Base-by-base conservation (phyloP, 768 basidiomycete species). In the Wakefieldia striispora region DNA sequence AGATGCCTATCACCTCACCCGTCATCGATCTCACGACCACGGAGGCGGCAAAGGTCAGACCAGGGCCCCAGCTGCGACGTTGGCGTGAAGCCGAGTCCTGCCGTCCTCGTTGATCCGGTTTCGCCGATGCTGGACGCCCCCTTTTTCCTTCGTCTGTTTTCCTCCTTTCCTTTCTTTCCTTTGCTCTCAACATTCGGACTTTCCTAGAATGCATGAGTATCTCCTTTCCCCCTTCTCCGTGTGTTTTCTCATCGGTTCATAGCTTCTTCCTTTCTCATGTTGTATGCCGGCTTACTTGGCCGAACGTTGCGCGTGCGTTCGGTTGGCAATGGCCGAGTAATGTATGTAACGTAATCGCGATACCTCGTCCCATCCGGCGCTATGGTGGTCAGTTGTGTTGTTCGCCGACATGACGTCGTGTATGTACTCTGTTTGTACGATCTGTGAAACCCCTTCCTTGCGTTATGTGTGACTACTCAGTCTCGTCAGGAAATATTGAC, bases 291-390 rank as follows among this genome's bases (percentile, higher is more conserved):
- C 47, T 45, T 41, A 19, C 37, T 27, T 12, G 45, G 19, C 45
- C 46, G 50, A 43, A 47, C 23, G 36, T 34, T 16, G 33, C 33
- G 16, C 1, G 33, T 14, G 33, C 33, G 47, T 42, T 49, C 33
- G 51, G 53, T 42, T 14, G 20, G 36, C 33, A 3, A 27, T 2
- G 42, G 50, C 26, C 47, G 13, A 20, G 24, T 56, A 50, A 52
- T 49, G 51, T 57, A 54, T 64, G 43, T 63, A 51, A 53, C 47
- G 40, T 61, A 53, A 54, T 43, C 6, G 62, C 44, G 54, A 64
- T 61, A 56, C 62, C 59, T 62, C 51, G 52, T 59, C 46, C 49
- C 36, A 6, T 2, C 1, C 40, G 26, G 17, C 10, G 11, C 13
- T 34, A 55, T 34, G 54, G 36, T 24, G 49, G n/a, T 39, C 24